phyloP scores from a whole-genome alignment of 1,139 yeast species.

The Chernovozyma sophiae-reginae region DNA sequence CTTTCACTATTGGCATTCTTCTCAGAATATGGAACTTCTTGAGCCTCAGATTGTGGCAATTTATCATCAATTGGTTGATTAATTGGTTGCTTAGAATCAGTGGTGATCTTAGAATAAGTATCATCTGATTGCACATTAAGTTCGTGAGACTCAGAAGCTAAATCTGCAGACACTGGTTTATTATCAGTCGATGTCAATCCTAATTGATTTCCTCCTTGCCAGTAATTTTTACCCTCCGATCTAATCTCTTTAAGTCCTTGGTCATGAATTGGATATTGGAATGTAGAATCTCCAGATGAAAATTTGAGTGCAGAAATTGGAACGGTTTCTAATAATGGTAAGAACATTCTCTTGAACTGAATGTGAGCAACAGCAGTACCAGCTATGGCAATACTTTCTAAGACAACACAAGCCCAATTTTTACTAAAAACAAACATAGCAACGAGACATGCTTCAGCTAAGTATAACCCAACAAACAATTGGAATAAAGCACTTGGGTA shows the following conservation, averaged over 20 bases:
- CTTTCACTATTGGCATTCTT: conserved; percentile 4
- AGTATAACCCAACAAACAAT: conserved; percentile 58
- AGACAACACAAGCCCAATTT: conserved; percentile 68
- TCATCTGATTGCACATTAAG: conserved; percentile 11
- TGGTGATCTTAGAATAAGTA: conserved; percentile 11
- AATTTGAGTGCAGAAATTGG: conserved; percentile 70
- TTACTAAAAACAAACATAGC: conserved; percentile 69
- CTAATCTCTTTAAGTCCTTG: conserved; percentile 60
- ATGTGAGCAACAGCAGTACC: conserved; percentile 54
- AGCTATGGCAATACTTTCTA: conserved; percentile 52
- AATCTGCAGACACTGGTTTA: conserved; percentile 24
- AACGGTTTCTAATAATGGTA: conserved; percentile 60
- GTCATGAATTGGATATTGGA: conserved; percentile 52
- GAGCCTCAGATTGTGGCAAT: background rate
- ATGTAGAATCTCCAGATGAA: conserved; percentile 51
- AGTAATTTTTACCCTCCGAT: conserved; percentile 48
- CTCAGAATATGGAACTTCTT: background rate
- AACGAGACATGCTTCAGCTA: conserved; percentile 61
- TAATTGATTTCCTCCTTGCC: conserved; percentile 45
- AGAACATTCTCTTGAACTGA: conserved; percentile 53
- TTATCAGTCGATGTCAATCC: conserved; percentile 24
- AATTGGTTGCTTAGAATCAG: conserved; percentile 8
- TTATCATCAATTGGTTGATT: background rate
- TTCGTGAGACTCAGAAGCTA: conserved; percentile 9
- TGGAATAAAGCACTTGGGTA: conserved; percentile 67